Conservation (phyloP, 352 stramenopile species). For the Globisporangium takayamanum region DNA sequence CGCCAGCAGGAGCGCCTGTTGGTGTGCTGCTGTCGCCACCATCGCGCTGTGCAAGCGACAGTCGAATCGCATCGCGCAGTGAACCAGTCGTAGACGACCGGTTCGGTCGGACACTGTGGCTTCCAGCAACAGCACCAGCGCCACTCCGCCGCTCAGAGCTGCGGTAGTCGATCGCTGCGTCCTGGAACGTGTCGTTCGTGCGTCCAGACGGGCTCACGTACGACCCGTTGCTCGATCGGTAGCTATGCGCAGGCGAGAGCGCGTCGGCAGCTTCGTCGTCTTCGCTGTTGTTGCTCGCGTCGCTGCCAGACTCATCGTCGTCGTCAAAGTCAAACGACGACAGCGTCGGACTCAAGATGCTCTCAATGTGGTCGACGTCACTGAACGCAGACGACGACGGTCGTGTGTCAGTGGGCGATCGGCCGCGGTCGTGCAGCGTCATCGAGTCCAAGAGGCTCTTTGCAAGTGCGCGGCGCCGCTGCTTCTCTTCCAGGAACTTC, state of each 20-base stretch:
- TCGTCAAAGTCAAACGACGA: slow-evolving; percentile 87
- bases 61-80: slow-evolving; percentile 5
- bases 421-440: slow-evolving; percentile 24
- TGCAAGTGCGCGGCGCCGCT: slow-evolving; percentile 54
- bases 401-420: slow-evolving; percentile 17
- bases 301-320: slow-evolving; percentile 4
- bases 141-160: slow-evolving; percentile 27
- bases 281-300: slow-evolving; percentile 2
- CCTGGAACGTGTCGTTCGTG: background rate
- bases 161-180: slow-evolving; percentile 17
- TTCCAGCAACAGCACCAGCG: background rate
- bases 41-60: background rate
- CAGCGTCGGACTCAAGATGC: slow-evolving; percentile 72
- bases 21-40: slow-evolving; percentile 1
- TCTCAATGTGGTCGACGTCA: slow-evolving; percentile 46
- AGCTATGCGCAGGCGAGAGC: background rate
- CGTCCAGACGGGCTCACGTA: background rate
- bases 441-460: slow-evolving; percentile 66
- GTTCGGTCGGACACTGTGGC: slow-evolving; percentile 23
- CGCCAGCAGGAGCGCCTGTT: slow-evolving; percentile 2
- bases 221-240: slow-evolving; percentile 5
- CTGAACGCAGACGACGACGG: slow-evolving; percentile 43
- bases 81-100: slow-evolving; percentile 59
- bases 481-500: slow-evolving; percentile 71
- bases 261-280: background rate